Evolutionary conservation across 768 basidiomycete species (phyloP).

Genomic region (Naganishia antarctica): DNA sequence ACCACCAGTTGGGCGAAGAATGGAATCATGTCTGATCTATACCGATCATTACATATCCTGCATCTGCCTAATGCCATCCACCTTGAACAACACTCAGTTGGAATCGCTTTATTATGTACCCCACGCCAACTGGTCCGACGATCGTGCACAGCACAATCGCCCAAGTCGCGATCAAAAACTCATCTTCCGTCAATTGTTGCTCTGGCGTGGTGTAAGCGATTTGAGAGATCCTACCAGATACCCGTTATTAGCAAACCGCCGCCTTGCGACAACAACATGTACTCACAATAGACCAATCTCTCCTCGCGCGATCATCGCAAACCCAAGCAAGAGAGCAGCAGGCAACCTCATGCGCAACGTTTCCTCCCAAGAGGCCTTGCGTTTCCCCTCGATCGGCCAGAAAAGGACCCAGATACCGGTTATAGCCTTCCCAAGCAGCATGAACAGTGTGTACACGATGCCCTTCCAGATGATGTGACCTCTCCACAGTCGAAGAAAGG

Average conservation of each 20-base stretch:
- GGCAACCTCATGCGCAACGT: constrained; percentile 12
- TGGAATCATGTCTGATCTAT: too few species aligned
- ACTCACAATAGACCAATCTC: constrained; percentile 58
- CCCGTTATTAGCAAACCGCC: not conserved
- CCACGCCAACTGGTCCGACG: constrained; percentile 52
- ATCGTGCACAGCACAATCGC: constrained; percentile 58
- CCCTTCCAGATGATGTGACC: constrained; percentile 56
- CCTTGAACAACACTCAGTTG: constrained; percentile 31
- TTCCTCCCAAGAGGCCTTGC: constrained; percentile 26
- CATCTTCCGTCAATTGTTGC: constrained; percentile 49
- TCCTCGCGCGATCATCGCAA: constrained; percentile 64
- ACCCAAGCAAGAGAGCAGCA: constrained; percentile 52
- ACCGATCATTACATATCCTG: too few species aligned
- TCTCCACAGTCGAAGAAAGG: constrained; percentile 53
- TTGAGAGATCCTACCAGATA: constrained; percentile 49
- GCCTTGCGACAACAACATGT: not conserved
- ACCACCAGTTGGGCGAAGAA: too few species aligned
- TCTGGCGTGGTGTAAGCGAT: constrained; percentile 41
- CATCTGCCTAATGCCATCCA: constrained; percentile 36
- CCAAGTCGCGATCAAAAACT: constrained; percentile 59
- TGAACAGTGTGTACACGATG: constrained; percentile 58
- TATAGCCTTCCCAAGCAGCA: constrained; percentile 57
- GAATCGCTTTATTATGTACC: constrained; percentile 36
- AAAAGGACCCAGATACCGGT: constrained; percentile 54
- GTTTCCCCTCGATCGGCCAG: constrained; percentile 32